phyloP scores from a whole-genome alignment of 129 eudicot genomes.

The Flaveria ramosissima region DNA sequence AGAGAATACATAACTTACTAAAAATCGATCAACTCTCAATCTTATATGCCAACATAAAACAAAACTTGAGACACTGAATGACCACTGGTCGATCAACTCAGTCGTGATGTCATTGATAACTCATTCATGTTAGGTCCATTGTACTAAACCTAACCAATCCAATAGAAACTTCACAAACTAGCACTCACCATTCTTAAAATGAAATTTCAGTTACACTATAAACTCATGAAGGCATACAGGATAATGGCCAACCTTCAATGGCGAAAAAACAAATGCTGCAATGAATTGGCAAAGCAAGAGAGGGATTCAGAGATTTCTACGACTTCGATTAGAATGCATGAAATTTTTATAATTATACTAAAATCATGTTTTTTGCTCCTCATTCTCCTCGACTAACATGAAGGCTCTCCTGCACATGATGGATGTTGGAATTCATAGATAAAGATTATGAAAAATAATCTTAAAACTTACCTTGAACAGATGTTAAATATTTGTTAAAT shows the following conservation, averaged over 20 bases:
- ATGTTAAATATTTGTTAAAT: background rate
- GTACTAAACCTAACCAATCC: background rate
- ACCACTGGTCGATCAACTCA: background rate
- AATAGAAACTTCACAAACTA: background rate
- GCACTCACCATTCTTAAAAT: background rate
- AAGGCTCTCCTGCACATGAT: background rate
- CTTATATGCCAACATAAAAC: background rate
- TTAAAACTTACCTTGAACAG: background rate
- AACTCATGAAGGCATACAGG: background rate
- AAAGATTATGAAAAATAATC: background rate
- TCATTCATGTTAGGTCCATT: background rate
- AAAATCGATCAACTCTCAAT: background rate
- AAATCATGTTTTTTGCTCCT: conserved; percentile 8
- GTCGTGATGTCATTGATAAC: background rate
- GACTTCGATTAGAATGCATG: background rate
- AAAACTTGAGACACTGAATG: background rate
- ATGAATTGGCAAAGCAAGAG: background rate
- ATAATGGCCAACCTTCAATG: background rate
- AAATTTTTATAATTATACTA: background rate
- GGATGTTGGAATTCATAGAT: background rate
- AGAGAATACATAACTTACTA: background rate
- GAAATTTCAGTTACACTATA: background rate
- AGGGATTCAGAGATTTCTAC: background rate
- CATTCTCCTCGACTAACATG: background rate
- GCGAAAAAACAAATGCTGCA: background rate